Percentiles rank a stretch among this genome's conserved stretches.
Evolutionary conservation across 1,284 basidiomycete species (phyloP).

Genomic region (Cutaneotrichosporon mucoides): DNA sequence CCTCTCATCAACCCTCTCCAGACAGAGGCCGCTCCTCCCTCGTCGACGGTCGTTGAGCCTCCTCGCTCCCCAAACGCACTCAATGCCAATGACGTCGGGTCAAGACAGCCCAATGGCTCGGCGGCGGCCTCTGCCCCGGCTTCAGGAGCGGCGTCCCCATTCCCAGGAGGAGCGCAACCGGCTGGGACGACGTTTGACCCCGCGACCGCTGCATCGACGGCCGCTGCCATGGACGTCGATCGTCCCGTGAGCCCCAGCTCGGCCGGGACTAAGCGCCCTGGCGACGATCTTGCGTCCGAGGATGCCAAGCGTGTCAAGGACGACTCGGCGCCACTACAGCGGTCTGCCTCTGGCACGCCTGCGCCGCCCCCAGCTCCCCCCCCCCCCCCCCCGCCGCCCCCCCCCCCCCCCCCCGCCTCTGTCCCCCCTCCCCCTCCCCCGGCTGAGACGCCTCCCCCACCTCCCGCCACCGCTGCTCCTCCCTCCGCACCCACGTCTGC

Average conservation of each 20-base stretch:
- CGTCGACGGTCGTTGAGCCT: conserved; percentile 38
- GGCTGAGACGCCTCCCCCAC: not conserved
- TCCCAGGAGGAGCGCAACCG: conserved; percentile 15
- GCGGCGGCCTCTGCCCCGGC: conserved; percentile 7
- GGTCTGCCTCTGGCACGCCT: not conserved
- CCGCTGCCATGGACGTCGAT: conserved; percentile 26
- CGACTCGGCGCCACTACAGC: conserved; percentile 5
- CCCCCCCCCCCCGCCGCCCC: not conserved
- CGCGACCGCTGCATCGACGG: not conserved
- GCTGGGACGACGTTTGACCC: conserved; percentile 18
- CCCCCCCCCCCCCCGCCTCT: not conserved
- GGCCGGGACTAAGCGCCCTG: conserved; percentile 34
- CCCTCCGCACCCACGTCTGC: conserved; percentile 6
- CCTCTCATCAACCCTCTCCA: conserved; percentile 40
- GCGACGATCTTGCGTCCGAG: conserved; percentile 30
- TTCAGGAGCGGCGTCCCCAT: conserved; percentile 4
- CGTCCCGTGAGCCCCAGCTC: conserved; percentile 10
- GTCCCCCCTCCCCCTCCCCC: not conserved
- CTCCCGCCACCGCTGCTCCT: not conserved
- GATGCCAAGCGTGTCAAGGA: conserved; percentile 40
- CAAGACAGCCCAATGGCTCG: conserved; percentile 5
- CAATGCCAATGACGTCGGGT: not conserved
- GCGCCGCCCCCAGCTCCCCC: not conserved
- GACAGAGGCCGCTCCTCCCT: conserved; percentile 22
- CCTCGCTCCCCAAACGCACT: conserved; percentile 23